These are phyloP conservation scores for Sorghum bicolor DNA, from an alignment of 176 grass and related monocot genomes.

Conservation along the genomic window DNA sequence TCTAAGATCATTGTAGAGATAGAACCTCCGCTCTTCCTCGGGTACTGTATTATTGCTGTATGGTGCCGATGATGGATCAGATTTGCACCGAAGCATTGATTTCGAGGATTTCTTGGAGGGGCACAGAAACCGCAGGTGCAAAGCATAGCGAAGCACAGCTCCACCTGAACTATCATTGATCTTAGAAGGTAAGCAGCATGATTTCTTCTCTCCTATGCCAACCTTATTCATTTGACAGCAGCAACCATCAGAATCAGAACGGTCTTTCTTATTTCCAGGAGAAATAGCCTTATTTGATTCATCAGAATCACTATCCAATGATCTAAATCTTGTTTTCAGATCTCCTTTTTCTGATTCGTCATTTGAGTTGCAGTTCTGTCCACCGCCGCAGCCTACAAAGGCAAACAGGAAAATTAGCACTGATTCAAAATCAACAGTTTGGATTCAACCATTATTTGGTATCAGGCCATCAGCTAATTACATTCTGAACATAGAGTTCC, in stretches of 20 bases:
- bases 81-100: slow-evolving; percentile 76
- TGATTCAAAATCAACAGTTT: not conserved
- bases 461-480: slow-evolving; percentile 49
- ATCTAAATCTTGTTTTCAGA: slow-evolving; percentile 7
- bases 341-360: slow-evolving; percentile 36
- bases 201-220: slow-evolving; percentile 25
- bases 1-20: slow-evolving; percentile 94
- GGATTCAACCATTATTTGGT: slow-evolving; percentile 14
- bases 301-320: slow-evolving; percentile 26
- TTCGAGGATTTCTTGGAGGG: slow-evolving; percentile 60
- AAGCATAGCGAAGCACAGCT: slow-evolving; percentile 75
- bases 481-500: slow-evolving; percentile 32
- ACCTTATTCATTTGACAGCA: slow-evolving; percentile 33
- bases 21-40: slow-evolving; percentile 64
- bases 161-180: slow-evolving; percentile 61
- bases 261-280: slow-evolving; percentile 33
- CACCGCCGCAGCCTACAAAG: slow-evolving; percentile 35
- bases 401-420: slow-evolving; percentile 6
- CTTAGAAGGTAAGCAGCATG: slow-evolving; percentile 49
- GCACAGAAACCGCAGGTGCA: slow-evolving; percentile 90
- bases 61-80: slow-evolving; percentile 55
- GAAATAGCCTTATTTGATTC: slow-evolving; percentile 34
- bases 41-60: slow-evolving; percentile 2
- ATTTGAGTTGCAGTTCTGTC: slow-evolving; percentile 16
- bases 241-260: slow-evolving; percentile 38